These are phyloP conservation scores for Gyrodon lividus DNA, from an alignment of 768 basidiomycete genomes.

Conservation along the genomic window DNA sequence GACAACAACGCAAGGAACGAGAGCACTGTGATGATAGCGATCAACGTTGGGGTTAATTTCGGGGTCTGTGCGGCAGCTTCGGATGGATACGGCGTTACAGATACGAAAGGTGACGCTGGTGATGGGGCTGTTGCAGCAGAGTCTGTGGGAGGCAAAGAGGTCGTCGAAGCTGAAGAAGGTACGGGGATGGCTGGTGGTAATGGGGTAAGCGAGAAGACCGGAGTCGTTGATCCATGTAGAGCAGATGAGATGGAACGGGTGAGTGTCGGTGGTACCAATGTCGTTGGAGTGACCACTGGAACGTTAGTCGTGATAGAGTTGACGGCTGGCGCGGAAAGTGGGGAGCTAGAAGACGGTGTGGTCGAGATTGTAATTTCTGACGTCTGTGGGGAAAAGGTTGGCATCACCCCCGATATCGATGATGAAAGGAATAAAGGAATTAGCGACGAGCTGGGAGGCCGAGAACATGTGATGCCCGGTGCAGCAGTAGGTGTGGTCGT, in stretches of 20 bases:
- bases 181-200: background rate
- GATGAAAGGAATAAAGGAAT: background rate
- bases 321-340: background rate
- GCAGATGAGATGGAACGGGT: background rate
- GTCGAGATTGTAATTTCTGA: background rate
- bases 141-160: background rate
- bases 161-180: background rate
- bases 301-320: slow-evolving; percentile 3
- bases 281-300: slow-evolving; percentile 1
- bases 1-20: slow-evolving; percentile 17
- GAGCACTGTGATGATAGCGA: slow-evolving; percentile 15
- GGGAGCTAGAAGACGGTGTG: background rate
- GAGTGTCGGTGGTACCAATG: background rate
- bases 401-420: background rate
- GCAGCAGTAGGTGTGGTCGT: background rate
- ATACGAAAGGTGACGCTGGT: background rate
- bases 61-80: slow-evolving; percentile 5
- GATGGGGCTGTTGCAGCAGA: background rate
- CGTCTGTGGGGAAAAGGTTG: background rate
- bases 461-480: background rate
- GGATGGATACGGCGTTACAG: slow-evolving; percentile 8
- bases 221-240: background rate
- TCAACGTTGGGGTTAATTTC: slow-evolving; percentile 7
- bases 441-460: background rate
- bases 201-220: background rate